These are phyloP conservation scores for Sicyos edulis DNA, from an alignment of 306 rosid species.

Conservation along the genomic window DNA sequence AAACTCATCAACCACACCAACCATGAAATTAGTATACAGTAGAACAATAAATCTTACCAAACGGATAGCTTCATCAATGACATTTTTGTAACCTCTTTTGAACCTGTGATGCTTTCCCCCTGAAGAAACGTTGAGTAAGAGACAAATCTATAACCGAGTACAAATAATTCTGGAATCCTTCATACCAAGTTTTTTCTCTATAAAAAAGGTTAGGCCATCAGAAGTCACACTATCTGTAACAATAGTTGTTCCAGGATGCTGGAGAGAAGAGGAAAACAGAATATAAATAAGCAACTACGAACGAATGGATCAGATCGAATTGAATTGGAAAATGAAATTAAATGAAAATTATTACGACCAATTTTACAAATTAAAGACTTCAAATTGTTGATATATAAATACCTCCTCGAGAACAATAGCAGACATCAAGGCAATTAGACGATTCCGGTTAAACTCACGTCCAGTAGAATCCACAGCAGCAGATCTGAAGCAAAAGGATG, in stretches of 20 bases:
- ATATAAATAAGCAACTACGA: not conserved
- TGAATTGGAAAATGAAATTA: not conserved
- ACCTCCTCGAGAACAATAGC: conserved; percentile 94
- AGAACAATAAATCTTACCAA: conserved; percentile 46
- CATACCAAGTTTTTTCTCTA: conserved; percentile 88
- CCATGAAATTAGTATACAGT: conserved; percentile 20
- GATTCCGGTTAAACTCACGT: conserved; percentile 81
- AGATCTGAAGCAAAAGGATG: conserved; percentile 50
- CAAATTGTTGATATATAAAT: conserved; percentile 22
- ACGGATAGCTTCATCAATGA: conserved; percentile 92
- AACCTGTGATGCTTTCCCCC: conserved; percentile 95
- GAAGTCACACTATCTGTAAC: conserved; percentile 98
- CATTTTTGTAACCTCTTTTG: conserved; percentile 96
- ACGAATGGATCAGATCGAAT: no score
- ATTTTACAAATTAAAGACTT: conserved; percentile 15
- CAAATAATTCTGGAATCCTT: conserved; percentile 19
- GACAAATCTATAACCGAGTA: not conserved
- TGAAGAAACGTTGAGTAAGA: conserved; percentile 30
- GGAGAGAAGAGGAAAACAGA: conserved; percentile 17
- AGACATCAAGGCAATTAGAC: conserved; percentile 87
- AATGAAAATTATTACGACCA: conserved; percentile 11
- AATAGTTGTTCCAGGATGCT: conserved; percentile 95
- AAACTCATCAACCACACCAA: not conserved
- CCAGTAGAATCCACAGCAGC: conserved; percentile 96
- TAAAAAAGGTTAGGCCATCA: conserved; percentile 85